phyloP scores from a whole-genome alignment of 305 asterid species.

The Petunia hybrid region DNA sequence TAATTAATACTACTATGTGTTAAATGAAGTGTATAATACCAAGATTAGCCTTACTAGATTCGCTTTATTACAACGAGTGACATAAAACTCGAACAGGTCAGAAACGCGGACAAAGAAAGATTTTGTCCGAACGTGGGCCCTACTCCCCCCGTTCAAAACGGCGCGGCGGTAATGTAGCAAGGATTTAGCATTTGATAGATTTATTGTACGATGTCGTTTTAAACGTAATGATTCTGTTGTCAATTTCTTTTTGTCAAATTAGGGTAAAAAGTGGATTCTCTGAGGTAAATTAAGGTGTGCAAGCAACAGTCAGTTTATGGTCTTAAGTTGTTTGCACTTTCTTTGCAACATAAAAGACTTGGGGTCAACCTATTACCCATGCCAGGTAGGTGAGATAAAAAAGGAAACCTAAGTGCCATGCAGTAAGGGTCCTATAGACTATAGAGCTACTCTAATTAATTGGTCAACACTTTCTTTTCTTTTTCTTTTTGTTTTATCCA shows the following conservation, averaged over 20 bases:
- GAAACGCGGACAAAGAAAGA: conserved; percentile 13
- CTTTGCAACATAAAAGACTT: background rate
- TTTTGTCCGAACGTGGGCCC: conserved; percentile 24
- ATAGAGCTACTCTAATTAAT: background rate
- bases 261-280: background rate
- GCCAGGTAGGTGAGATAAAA: background rate
- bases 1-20: background rate
- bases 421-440: too few relatives aligned
- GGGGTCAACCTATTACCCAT: background rate
- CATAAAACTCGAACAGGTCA: conserved; percentile 10
- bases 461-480: background rate
- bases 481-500: too few relatives aligned
- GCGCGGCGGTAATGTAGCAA: background rate
- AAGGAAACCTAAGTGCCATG: background rate
- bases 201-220: background rate
- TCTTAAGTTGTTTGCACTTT: background rate
- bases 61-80: conserved; percentile 25
- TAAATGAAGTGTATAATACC: conserved; percentile 31
- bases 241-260: background rate
- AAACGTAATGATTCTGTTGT: background rate
- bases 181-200: background rate
- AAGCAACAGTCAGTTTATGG: background rate
- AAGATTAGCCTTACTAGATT: conserved; percentile 26
- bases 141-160: conserved; percentile 16
- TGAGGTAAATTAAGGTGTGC: background rate